These are phyloP conservation scores for Aspergillus candidus DNA, from an alignment of 2,329 filamentous ascomycete genomes.

Conservation along the genomic window DNA sequence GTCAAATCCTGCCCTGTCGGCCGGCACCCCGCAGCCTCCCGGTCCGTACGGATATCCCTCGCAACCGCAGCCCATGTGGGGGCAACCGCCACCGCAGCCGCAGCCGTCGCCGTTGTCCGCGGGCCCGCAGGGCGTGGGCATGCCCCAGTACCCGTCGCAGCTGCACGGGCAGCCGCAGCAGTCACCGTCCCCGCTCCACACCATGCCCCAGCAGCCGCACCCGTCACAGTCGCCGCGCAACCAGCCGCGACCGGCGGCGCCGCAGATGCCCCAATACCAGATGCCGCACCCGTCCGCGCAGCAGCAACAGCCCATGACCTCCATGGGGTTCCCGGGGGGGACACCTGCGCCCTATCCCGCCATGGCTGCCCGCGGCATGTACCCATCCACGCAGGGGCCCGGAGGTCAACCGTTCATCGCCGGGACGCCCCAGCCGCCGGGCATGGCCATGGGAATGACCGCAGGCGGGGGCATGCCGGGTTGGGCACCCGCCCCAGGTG, in stretches of 20 bases:
- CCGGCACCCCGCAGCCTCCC: constrained; percentile 42
- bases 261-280: constrained; percentile 34
- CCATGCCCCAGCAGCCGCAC: constrained; percentile 27
- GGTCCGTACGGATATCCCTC: constrained; percentile 48
- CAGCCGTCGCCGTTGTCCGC: constrained; percentile 51
- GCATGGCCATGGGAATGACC: constrained; percentile 33
- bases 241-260: constrained; percentile 30
- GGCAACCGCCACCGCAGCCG: constrained; percentile 56
- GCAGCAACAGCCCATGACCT: constrained; percentile 31
- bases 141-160: constrained; percentile 37
- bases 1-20: constrained; percentile 53
- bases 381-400: constrained; percentile 30
- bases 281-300: constrained; percentile 32
- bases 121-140: constrained; percentile 34
- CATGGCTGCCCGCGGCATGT: constrained; percentile 32
- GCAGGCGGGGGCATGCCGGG: constrained; percentile 30
- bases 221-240: constrained; percentile 40
- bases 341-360: constrained; percentile 27
- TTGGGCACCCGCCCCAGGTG: constrained; percentile 32
- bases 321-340: constrained; percentile 33
- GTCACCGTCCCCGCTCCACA: constrained; percentile 34
- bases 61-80: constrained; percentile 65
- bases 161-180: constrained; percentile 34
- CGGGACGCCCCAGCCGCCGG: constrained; percentile 30
- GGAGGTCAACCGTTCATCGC: constrained; percentile 30